These are phyloP conservation scores for Erodium chrysanthum DNA, from an alignment of 441 rosid species.

Conservation along the genomic window DNA sequence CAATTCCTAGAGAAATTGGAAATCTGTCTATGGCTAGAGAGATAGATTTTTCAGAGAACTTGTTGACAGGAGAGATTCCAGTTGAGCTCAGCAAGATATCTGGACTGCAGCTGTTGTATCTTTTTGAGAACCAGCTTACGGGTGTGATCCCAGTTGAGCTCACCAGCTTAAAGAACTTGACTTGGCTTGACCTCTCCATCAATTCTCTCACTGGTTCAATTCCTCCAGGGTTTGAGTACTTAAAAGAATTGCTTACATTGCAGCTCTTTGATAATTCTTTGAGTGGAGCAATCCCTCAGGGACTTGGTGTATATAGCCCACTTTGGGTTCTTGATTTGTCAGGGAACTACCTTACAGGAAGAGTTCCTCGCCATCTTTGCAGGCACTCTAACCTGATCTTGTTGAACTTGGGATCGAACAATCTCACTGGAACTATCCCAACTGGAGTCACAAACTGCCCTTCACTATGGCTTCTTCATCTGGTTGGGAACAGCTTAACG, in stretches of 20 bases:
- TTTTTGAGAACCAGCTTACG: conserved; percentile 73
- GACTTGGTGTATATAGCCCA: conserved; percentile 59
- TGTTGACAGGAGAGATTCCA: conserved; percentile 62
- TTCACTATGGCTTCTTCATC: conserved; percentile 62
- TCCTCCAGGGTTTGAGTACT: conserved; percentile 60
- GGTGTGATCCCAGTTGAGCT: conserved; percentile 76
- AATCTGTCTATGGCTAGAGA: conserved; percentile 56
- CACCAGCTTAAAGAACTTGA: conserved; percentile 55
- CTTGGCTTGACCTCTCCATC: conserved; percentile 79
- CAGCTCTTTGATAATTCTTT: conserved; percentile 75
- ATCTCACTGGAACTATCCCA: conserved; percentile 60
- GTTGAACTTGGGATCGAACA: conserved; percentile 64
- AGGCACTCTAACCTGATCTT: conserved; percentile 47
- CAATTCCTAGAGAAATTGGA: conserved; percentile 71
- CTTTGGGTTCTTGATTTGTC: conserved; percentile 89
- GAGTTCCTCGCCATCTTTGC: conserved; percentile 72
- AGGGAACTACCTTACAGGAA: conserved; percentile 57
- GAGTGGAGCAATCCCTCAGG: conserved; percentile 59
- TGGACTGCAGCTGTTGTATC: conserved; percentile 50
- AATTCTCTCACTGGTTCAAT: conserved; percentile 67
- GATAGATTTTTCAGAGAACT: conserved; percentile 85
- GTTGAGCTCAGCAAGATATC: conserved; percentile 54
- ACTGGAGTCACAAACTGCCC: conserved; percentile 49
- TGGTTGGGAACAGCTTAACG: conserved; percentile 53
- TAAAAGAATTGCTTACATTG: conserved; percentile 53